These are phyloP conservation scores for Chaetoscypha palmicola DNA, from an alignment of 2,329 filamentous ascomycete genomes.

Conservation along the genomic window DNA sequence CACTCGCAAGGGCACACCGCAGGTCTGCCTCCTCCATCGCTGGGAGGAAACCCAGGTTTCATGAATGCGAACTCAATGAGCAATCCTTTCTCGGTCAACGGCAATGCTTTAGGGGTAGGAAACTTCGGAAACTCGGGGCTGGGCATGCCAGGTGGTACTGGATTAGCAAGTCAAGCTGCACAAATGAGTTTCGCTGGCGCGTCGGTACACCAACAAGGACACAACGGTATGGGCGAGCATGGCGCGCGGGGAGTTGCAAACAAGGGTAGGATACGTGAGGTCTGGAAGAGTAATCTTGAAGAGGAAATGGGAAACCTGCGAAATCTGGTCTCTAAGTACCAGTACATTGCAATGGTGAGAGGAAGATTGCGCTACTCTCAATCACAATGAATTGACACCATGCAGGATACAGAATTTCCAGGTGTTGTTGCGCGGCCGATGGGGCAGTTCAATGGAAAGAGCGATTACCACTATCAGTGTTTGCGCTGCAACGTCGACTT, in stretches of 20 bases:
- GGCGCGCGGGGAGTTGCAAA: constrained; percentile 49
- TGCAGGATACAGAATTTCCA: constrained; percentile 94
- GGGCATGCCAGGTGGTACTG: constrained; percentile 49
- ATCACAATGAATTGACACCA: constrained; percentile 19
- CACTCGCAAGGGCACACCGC: constrained; percentile 40
- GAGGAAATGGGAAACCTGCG: constrained; percentile 85
- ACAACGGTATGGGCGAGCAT: constrained; percentile 47
- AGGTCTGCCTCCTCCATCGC: constrained; percentile 46
- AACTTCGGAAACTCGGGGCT: constrained; percentile 50
- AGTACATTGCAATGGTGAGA: constrained; percentile 94
- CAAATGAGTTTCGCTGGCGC: constrained; percentile 78
- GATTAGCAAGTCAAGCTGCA: constrained; percentile 78
- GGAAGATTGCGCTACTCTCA: constrained; percentile 10
- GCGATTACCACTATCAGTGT: constrained; percentile 98
- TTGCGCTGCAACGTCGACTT: constrained; percentile 95
- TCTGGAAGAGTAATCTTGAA: constrained; percentile 87
- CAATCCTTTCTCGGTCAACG: constrained; percentile 56
- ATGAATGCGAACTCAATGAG: constrained; percentile 61
- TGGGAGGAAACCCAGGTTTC: constrained; percentile 65
- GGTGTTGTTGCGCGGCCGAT: constrained; percentile 94
- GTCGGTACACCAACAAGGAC: constrained; percentile 53
- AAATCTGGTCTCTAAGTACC: constrained; percentile 80
- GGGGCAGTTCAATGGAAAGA: constrained; percentile 88
- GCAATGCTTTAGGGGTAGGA: constrained; percentile 47
- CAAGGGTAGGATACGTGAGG: constrained; percentile 83